Evolutionary conservation across 2,329 filamentous ascomycete species (phyloP).

Genomic region (Cyphellophora europaea): DNA sequence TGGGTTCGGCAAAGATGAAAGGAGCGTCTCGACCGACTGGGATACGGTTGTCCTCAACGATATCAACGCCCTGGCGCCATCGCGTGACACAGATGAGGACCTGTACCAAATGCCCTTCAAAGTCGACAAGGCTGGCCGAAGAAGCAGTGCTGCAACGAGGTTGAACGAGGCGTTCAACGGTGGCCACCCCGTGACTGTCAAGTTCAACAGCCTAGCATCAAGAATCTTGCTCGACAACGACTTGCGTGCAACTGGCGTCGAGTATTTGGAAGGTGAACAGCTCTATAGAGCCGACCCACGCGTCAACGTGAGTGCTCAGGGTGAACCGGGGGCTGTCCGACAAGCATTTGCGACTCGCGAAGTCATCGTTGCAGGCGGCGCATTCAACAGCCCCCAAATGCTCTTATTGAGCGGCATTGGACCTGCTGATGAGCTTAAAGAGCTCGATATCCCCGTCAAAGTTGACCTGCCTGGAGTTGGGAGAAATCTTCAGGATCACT

Average conservation of each 20-base stretch:
- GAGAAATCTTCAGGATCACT: conserved; percentile 17
- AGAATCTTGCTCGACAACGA: background rate
- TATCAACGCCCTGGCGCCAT: conserved; percentile 37
- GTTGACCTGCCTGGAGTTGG: conserved; percentile 18
- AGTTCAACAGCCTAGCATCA: conserved; percentile 10
- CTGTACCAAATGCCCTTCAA: conserved; percentile 54
- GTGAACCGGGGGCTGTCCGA: conserved; percentile 6
- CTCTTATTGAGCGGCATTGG: conserved; percentile 56
- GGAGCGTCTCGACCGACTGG: conserved; percentile 35
- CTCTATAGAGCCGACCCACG: conserved; percentile 39
- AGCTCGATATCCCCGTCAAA: conserved; percentile 12
- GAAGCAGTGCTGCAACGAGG: no score
- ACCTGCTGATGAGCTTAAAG: conserved; percentile 6
- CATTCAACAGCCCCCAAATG: conserved; percentile 47
- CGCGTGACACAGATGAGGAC: conserved; percentile 37
- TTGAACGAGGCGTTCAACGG: no score
- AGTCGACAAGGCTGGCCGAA: conserved; percentile 39
- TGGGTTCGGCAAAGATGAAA: conserved; percentile 27
- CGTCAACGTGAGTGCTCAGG: background rate
- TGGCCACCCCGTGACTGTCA: conserved; percentile 49
- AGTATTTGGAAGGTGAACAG: conserved; percentile 35
- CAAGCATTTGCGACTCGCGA: conserved; percentile 26
- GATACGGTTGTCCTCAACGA: conserved; percentile 39
- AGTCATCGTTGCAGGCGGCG: conserved; percentile 51
- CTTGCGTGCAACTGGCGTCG: background rate